phyloP scores from a whole-genome alignment of 2,329 filamentous ascomycete genomes.

The Pyrenochaeta sp. region DNA sequence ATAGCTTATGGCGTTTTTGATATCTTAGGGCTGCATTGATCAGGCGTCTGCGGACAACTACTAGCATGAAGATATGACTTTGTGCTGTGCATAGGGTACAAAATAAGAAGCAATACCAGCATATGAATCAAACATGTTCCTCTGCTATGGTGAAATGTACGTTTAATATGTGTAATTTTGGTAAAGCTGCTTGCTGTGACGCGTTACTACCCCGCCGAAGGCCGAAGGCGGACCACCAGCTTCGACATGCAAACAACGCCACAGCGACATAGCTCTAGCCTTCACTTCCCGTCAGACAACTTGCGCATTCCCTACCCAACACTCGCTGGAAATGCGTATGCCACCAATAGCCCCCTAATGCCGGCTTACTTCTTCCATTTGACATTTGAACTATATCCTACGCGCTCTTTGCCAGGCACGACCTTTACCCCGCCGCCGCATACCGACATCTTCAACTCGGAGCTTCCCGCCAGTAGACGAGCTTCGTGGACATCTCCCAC shows the following conservation, averaged over 20 bases:
- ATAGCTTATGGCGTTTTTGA: conserved; percentile 37
- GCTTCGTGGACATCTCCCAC: conserved; percentile 47
- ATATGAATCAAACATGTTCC: not conserved
- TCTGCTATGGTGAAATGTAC: not conserved
- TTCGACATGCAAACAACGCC: conserved; percentile 8
- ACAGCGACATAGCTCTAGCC: not conserved
- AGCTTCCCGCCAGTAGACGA: conserved; percentile 54
- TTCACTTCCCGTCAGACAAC: not conserved
- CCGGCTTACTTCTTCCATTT: conserved; percentile 71
- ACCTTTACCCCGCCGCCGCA: conserved; percentile 52
- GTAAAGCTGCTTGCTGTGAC: conserved; percentile 7
- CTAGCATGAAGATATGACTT: conserved; percentile 4
- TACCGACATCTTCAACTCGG: conserved; percentile 57
- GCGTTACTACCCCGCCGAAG: conserved; percentile 13
- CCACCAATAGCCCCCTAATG: conserved; percentile 52
- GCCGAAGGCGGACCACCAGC: not conserved
- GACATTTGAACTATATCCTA: conserved; percentile 65
- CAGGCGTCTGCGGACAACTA: conserved; percentile 7
- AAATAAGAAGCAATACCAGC: conserved; percentile 3
- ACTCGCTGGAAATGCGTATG: conserved; percentile 23
- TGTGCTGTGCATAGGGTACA: conserved; percentile 2
- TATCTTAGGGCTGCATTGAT: conserved; percentile 11
- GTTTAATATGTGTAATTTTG: not conserved
- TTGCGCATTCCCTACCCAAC: not conserved
- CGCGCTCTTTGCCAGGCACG: conserved; percentile 39